Evolutionary conservation across 768 basidiomycete genomes (phyloP), one percentile per base, ranked within the genome.

Genomic region (Boletus pseudopeckii): DNA sequence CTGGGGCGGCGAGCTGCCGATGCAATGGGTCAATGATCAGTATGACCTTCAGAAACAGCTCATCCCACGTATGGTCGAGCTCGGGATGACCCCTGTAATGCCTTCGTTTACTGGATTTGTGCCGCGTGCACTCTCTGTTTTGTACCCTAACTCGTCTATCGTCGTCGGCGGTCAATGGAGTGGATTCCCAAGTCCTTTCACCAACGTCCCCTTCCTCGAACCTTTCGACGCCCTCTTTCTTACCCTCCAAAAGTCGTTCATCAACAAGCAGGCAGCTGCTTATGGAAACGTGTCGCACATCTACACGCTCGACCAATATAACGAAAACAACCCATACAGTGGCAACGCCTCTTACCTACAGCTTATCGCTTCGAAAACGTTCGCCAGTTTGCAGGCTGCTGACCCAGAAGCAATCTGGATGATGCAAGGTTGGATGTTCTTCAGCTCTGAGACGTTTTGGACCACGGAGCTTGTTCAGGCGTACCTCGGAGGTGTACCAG

Each of bases 291-390:
- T 74, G 28, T 68, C 74, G 17, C 74, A 76, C 45, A 64, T 75
- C 48, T 76, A 76, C 52, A 74, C 75, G n/a, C 70, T 76, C 34
- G 75, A 76, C 58, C 75, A 74, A 48, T 75, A 75, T 63, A 75
- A 75, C 63, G 75, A 76, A 60, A 76, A 72, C 52, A 57, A 71
- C 40, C 74, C 75, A 3, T 71, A 64, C 41, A 74, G 66, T 54
- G 58, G 64, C 9, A 60, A 72, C 47, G 38, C 56, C 9, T 64
- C 63, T 13, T 76, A 76, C 59, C 62, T 76, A 11, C 52, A 59
- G 28, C 65, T 58, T 43, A 63, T 75, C 46, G 61, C 73, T 10
- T 64, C 66, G n/a, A 63, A 49, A 49, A 75, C 73, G 13, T 69
- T 73, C 40, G 63, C 69, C 5, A 71, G 71, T 52, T 59, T 76